These are phyloP conservation scores for Eucalyptus pauciflora DNA, from an alignment of 345 rosid genomes.

Conservation along the genomic window DNA sequence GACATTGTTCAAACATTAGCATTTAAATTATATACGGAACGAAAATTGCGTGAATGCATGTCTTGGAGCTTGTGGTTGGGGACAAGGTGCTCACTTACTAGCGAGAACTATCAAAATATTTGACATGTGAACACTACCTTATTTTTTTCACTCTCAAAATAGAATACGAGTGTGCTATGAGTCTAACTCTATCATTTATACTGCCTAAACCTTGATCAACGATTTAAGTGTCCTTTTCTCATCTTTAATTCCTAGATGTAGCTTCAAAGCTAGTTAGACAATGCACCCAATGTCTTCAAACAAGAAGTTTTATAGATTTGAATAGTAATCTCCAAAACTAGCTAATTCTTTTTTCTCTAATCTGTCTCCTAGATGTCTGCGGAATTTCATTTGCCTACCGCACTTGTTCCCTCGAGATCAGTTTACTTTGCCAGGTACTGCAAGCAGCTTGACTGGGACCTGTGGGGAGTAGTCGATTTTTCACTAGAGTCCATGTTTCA, in stretches of 20 bases:
- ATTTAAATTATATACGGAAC: neutral
- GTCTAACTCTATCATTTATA: neutral
- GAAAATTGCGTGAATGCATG: neutral
- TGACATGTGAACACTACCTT: neutral
- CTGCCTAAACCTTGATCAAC: neutral
- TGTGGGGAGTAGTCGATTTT: constrained; percentile 48
- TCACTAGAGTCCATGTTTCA: constrained; percentile 32
- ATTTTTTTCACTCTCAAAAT: neutral
- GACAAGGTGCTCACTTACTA: neutral
- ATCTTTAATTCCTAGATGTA: neutral
- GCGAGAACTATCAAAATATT: neutral
- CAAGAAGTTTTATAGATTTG: neutral
- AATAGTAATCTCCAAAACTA: neutral
- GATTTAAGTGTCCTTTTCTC: neutral
- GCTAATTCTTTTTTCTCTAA: neutral
- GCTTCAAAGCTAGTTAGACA: neutral
- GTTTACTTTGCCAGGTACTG: constrained; percentile 31
- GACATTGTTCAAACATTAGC: neutral
- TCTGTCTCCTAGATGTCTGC: constrained; percentile 16
- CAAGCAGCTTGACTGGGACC: neutral
- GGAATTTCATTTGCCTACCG: constrained; percentile 32
- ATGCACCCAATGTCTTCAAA: neutral
- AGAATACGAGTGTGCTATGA: neutral
- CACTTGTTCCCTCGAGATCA: constrained; percentile 23
- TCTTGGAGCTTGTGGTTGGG: neutral